Base-by-base conservation (phyloP, 208 protist species). In the Wallacemonas sp. region DNA sequence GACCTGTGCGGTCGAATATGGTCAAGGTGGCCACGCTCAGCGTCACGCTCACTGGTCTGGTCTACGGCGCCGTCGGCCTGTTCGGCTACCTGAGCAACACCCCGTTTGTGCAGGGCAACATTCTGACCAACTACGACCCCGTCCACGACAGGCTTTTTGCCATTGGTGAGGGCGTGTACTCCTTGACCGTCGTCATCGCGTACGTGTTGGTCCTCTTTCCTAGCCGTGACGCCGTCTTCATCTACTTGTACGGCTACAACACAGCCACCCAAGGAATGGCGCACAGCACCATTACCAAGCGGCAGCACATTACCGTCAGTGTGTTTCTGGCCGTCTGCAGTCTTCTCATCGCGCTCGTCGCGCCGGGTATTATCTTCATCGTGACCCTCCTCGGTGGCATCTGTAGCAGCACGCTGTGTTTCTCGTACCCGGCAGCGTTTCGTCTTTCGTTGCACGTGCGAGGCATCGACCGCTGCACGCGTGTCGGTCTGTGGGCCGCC, bases 191-290 rank as follows among this genome's bases (percentile, higher is more conserved):
- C 57, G 52, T 45, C 20, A 69, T 67, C 20, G 73, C 73, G 20
- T 79, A 74, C 50, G 73, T 70, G 38, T 61, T 79, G 18, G 73
- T 79, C 23, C 38, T 79, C 14, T 74, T 79, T 54, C 73, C 73
- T 50, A 61, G 39, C 48, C 57, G 73, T 33, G 73, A 79, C 42
- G 73, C 68, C 31, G 50, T 74, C 12, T 74, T 79, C 62, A 77
- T 67, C 42, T 59, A 72, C 26, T n/a, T 77, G 14, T 67, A 72
- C 46, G 72, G 72, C 22, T 77, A 72, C 57, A 77, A 59, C 25
- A 65, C 36, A 49, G 46, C 41, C 36, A 72, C 65, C 1, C 41
- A 62, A 22, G 57, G 57, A 1, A 3, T 54, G 16, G 31, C 54
- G 23, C 64, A 71, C 33, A 31, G 7, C 46, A 46, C 36, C n/a